Evolutionary conservation across 1,284 basidiomycete species (phyloP).

Genomic region (Malassezia vespertilionis): DNA sequence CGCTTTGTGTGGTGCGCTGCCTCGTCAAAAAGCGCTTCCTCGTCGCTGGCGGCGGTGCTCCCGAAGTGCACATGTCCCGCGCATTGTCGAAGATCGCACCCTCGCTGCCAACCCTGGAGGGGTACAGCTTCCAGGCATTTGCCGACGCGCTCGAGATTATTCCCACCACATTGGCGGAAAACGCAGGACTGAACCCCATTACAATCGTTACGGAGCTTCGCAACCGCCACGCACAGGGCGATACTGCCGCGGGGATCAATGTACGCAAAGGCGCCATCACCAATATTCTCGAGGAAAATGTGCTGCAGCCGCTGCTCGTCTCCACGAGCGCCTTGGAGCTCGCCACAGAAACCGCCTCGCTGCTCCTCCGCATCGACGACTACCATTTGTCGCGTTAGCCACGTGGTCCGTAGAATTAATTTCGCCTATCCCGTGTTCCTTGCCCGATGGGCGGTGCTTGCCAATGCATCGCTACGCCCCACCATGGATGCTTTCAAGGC

Average conservation of each 20-base stretch:
- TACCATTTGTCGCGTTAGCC: slow-evolving; percentile 52
- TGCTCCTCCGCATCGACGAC: slow-evolving; percentile 92
- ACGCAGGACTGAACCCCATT: slow-evolving; percentile 95
- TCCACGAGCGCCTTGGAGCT: slow-evolving; percentile 91
- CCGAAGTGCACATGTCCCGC: slow-evolving; percentile 95
- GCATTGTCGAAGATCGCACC: slow-evolving; percentile 82
- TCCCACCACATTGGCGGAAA: slow-evolving; percentile 93
- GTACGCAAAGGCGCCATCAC: slow-evolving; percentile 74
- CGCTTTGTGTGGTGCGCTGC: slow-evolving; percentile 92
- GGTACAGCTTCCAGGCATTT: slow-evolving; percentile 97
- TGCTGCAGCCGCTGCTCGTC: slow-evolving; percentile 89
- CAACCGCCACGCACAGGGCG: slow-evolving; percentile 89
- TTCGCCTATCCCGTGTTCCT: background rate
- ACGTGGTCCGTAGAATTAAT: slow-evolving; percentile 1
- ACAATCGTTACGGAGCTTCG: slow-evolving; percentile 94
- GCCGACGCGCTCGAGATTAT: slow-evolving; percentile 97
- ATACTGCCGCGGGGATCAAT: slow-evolving; percentile 91
- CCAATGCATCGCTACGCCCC: background rate
- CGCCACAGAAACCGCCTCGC: slow-evolving; percentile 90
- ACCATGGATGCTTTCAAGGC: no score
- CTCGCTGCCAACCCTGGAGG: slow-evolving; percentile 93
- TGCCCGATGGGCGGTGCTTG: background rate
- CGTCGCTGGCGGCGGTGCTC: slow-evolving; percentile 92
- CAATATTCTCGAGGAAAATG: slow-evolving; percentile 92
- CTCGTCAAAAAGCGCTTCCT: slow-evolving; percentile 97